phyloP scores from a whole-genome alignment of 2,329 filamentous ascomycete genomes.

The Penicillium thymicola region DNA sequence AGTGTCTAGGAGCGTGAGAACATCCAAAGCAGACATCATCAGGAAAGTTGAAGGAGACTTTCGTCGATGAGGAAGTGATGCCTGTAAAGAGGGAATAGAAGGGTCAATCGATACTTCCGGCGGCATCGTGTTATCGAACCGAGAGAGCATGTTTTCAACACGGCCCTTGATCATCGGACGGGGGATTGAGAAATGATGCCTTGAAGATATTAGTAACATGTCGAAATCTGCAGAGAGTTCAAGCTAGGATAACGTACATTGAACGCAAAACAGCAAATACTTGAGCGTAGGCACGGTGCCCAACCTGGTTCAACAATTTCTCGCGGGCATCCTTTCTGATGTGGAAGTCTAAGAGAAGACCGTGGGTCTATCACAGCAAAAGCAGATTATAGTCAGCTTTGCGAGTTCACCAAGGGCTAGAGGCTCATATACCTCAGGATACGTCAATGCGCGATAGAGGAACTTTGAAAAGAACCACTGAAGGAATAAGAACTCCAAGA shows the following conservation, averaged over 20 bases:
- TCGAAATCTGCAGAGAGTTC: conserved; percentile 27
- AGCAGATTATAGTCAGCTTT: conserved; percentile 31
- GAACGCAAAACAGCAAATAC: conserved; percentile 71
- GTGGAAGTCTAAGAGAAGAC: conserved; percentile 79
- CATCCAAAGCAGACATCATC: conserved; percentile 73
- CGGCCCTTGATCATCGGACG: conserved; percentile 34
- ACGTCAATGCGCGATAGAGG: conserved; percentile 75
- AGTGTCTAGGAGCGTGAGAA: conserved; percentile 75
- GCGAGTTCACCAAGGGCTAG: neutral
- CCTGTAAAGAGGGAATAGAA: neutral
- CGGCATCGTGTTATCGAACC: conserved; percentile 18
- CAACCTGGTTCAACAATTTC: conserved; percentile 69
- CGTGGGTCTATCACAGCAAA: conserved; percentile 47
- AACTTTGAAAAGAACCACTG: conserved; percentile 92
- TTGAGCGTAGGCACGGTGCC: conserved; percentile 72
- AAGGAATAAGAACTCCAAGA: conserved; percentile 78
- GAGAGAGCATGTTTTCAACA: conserved; percentile 40
- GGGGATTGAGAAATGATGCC: conserved; percentile 37
- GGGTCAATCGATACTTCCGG: conserved; percentile 1
- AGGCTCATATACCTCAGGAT: conserved; percentile 70
- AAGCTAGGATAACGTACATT: conserved; percentile 54
- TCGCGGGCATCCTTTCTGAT: conserved; percentile 88
- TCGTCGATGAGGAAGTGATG: conserved; percentile 51
- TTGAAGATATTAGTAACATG: conserved; percentile 14
- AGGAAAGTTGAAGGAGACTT: conserved; percentile 58